Conservation (phyloP, 176 grass and related monocot genomes). For the Triticum aestivum region IWGSC_CS_RefSeq_v2.1 NC_057807.1:307695196-307695695, state of each 20-base stretch:
- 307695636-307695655: conserved; percentile 69
- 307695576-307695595: conserved; percentile 31
- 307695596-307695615: conserved; percentile 66
- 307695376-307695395: conserved; percentile 12
- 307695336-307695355: background rate
- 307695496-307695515: conserved; percentile 15
- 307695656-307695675: conserved; percentile 70
- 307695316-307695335: conserved; percentile 40
- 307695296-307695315: conserved; percentile 62
- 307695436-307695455: background rate
- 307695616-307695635: conserved; percentile 39
- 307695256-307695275: conserved; percentile 16
- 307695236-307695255: conserved; percentile 40
- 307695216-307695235: conserved; percentile 21
- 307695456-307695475: background rate
- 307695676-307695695: conserved; percentile 57
- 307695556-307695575: conserved; percentile 59
- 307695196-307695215: conserved; percentile 33
- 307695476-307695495: too few species aligned
- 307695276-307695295: conserved; percentile 43
- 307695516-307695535: conserved; percentile 49
- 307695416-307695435: conserved; percentile 23
- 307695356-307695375: background rate
- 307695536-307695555: conserved; percentile 57
- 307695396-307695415: conserved; percentile 35